Conservation (phyloP, 2,329 filamentous ascomycete species). For the Lasiodiplodia sp. region DNA sequence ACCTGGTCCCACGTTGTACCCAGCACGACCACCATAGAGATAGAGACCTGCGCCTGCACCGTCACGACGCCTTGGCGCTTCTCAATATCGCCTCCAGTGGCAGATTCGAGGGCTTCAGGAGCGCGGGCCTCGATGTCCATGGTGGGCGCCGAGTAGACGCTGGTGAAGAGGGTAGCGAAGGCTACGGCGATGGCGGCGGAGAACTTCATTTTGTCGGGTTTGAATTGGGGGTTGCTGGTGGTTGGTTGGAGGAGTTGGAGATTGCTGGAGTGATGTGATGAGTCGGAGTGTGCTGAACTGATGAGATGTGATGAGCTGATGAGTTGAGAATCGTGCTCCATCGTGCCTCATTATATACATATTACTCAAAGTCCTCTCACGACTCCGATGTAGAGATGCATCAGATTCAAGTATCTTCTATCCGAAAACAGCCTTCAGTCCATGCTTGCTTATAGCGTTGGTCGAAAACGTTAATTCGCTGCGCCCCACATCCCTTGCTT, state of each 20-base stretch:
- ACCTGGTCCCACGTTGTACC: not conserved
- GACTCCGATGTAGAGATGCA: not conserved
- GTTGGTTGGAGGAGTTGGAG: not conserved
- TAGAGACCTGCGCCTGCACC: not conserved
- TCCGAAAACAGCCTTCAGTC: not conserved
- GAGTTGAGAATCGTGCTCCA: not conserved
- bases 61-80: not conserved
- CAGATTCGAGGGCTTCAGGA: too few relatives aligned
- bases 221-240: not conserved
- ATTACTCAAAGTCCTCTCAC: not conserved
- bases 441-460: not conserved
- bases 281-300: not conserved
- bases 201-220: not conserved
- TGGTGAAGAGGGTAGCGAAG: not conserved
- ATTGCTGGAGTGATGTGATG: not conserved
- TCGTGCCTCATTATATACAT: not conserved
- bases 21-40: not conserved
- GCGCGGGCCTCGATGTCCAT: not conserved
- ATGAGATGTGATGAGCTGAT: not conserved
- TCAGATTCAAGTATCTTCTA: not conserved
- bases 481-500: not conserved
- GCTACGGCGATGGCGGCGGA: not conserved
- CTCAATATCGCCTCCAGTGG: not conserved
- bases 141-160: not conserved
- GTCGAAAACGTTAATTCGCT: not conserved